Conservation (phyloP, 192 early-diverging fungal species). For the Podila horticola region DNA sequence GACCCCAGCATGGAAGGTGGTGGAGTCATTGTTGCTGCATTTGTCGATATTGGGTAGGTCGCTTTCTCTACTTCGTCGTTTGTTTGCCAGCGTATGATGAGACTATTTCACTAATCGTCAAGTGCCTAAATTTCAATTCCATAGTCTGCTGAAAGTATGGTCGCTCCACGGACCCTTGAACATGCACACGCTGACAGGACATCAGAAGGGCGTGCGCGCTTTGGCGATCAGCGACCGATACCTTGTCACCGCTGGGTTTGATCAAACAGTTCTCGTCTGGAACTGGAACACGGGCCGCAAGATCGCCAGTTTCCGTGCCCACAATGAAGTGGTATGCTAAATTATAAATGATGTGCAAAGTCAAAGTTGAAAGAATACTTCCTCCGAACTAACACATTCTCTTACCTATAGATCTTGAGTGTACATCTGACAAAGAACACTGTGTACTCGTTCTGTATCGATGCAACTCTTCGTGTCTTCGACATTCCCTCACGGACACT, state of each 20-base stretch:
- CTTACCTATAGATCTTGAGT: constrained; percentile 20
- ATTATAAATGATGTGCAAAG: not conserved
- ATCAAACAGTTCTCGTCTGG: constrained; percentile 44
- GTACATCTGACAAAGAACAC: constrained; percentile 28
- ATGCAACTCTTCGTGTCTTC: constrained; percentile 35
- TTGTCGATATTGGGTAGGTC: constrained; percentile 51
- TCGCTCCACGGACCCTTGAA: constrained; percentile 33
- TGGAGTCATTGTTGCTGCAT: constrained; percentile 39
- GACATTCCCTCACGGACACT: constrained; percentile 37
- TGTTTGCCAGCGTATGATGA: no score
- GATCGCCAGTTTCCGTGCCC: constrained; percentile 43
- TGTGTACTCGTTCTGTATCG: constrained; percentile 39
- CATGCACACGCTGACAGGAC: constrained; percentile 31
- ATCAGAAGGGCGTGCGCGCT: constrained; percentile 43
- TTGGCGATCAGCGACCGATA: constrained; percentile 36
- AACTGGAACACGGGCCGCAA: constrained; percentile 33
- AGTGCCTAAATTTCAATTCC: not conserved
- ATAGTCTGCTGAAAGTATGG: constrained; percentile 43
- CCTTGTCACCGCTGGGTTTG: constrained; percentile 40
- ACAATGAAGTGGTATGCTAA: constrained; percentile 36
- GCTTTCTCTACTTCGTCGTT: not conserved
- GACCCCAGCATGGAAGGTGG: constrained; percentile 24
- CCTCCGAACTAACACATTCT: not conserved
- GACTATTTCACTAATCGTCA: no score
- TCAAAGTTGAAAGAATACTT: no score